Evolutionary conservation across 495 filamentous ascomycete species (phyloP), one percentile per base, ranked within the genome.

Genomic region (Annulohypoxylon nitens): DNA sequence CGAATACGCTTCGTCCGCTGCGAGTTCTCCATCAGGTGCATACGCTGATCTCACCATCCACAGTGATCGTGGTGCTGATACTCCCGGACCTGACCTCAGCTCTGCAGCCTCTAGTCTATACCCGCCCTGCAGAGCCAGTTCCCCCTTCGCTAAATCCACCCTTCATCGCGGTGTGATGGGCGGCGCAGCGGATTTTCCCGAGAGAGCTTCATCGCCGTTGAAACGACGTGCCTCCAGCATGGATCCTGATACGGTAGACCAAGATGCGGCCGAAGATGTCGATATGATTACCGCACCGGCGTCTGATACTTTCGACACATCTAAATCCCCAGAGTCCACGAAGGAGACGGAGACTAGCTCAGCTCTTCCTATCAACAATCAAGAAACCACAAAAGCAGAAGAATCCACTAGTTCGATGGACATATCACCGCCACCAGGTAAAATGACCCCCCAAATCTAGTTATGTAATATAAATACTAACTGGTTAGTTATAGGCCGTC

Each of bases 41-140:
- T 95, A 90, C 86, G 88, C 91, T 73, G 89, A 88, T 51, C 81
- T 95, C 61, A 88, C 89, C 59, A 82, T 95, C 54, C 87, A 91
- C 65, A 86, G 86, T 70, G 91, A 92, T 72, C 81, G 85, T 51
- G 82, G 78, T 66, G 82, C 84, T 71, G 89, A 90, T 50, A 87
- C 80, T 7, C 72, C 77, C 10, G 72, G 65, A 7, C 75, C 75
- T 12, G 75, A 79, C 11, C 48, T 48, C 7, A 26, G 26, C 25
- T 60, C 70, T 61, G 23, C 55, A 2, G n/a, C 66, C 36, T 43
- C 59, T 62, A 71, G 54, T 51, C 8, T 70, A 4, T 39, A 48
- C 34, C 61, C 69, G 18, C 55, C 62, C 36, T 69, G 57, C 67
- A 75, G 80, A 81, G 78, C 78, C 77, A 73, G 69, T 30, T 86